Evolutionary conservation across 495 filamentous ascomycete species (phyloP).

Genomic region (Cetradonia linearis): DNA sequence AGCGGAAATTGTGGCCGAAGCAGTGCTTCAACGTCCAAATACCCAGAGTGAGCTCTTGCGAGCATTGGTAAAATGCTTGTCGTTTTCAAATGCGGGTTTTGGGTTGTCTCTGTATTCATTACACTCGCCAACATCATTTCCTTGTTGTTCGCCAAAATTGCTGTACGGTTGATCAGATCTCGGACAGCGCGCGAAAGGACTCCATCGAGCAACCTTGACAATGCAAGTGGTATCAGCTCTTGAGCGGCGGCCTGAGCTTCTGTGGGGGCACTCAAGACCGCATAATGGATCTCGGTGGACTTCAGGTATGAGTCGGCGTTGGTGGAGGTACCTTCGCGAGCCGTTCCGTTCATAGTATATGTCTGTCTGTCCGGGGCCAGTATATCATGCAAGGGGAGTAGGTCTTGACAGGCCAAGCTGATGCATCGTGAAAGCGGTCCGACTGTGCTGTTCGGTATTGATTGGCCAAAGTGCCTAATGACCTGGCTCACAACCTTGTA

Average conservation of each 20-base stretch:
- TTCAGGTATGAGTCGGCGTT: constrained; percentile 49
- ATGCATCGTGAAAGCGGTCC: constrained; percentile 47
- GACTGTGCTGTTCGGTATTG: constrained; percentile 51
- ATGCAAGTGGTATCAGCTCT: constrained; percentile 48
- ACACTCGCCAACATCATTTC: constrained; percentile 67
- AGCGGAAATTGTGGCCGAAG: constrained; percentile 56
- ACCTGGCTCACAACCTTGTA: constrained; percentile 50
- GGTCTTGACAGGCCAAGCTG: constrained; percentile 52
- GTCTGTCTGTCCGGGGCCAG: constrained; percentile 15
- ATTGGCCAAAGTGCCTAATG: constrained; percentile 50
- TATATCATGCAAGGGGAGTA: constrained; percentile 40
- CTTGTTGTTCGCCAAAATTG: constrained; percentile 56
- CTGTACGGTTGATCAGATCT: constrained; percentile 63
- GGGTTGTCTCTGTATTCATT: constrained; percentile 57
- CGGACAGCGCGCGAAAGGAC: constrained; percentile 53
- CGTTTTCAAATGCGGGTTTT: constrained; percentile 44
- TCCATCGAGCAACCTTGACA: constrained; percentile 50
- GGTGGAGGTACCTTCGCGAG: constrained; percentile 31
- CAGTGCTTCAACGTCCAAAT: constrained; percentile 59
- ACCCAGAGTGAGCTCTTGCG: constrained; percentile 45
- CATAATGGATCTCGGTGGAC: neutral
- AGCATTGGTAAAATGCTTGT: constrained; percentile 72
- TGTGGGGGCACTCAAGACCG: constrained; percentile 15
- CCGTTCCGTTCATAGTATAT: constrained; percentile 29
- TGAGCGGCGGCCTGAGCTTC: constrained; percentile 40